Evolutionary conservation across 768 basidiomycete genomes (phyloP).

Genomic region (Piloderma croceum): DNA sequence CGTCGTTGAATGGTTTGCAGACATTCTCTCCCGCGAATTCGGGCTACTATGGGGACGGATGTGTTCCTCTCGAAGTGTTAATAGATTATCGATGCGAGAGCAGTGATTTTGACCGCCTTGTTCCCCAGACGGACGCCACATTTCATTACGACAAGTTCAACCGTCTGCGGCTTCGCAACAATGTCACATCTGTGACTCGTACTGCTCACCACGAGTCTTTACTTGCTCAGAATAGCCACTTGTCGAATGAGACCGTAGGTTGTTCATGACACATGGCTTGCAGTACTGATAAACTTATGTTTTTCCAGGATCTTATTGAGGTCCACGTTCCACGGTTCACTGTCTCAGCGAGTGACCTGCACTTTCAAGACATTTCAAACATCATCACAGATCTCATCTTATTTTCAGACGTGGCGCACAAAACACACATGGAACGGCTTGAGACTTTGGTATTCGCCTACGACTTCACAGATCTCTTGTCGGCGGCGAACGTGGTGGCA

Average conservation of each 20-base stretch:
- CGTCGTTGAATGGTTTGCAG: conserved; percentile 75
- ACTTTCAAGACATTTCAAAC: conserved; percentile 81
- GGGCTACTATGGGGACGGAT: conserved; percentile 39
- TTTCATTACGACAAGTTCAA: conserved; percentile 95
- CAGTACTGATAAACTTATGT: neutral
- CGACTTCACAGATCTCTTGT: conserved; percentile 74
- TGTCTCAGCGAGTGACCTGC: conserved; percentile 74
- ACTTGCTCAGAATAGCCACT: conserved; percentile 37
- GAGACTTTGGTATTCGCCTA: conserved; percentile 83
- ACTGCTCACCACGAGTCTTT: conserved; percentile 21
- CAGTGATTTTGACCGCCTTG: conserved; percentile 78
- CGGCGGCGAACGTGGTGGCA: conserved; percentile 65
- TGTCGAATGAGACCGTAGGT: conserved; percentile 61
- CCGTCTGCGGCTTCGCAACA: conserved; percentile 75
- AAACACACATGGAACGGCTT: conserved; percentile 68
- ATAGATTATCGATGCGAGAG: conserved; percentile 83
- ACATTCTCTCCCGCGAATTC: conserved; percentile 68
- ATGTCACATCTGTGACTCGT: conserved; percentile 42
- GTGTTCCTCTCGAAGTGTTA: conserved; percentile 85
- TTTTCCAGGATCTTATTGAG: conserved; percentile 67
- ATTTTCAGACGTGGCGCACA: conserved; percentile 85
- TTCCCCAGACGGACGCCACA: conserved; percentile 80
- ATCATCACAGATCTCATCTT: conserved; percentile 82
- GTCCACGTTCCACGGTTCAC: conserved; percentile 83
- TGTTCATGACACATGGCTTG: conserved; percentile 1